A percentile compares a stretch with the other conserved stretches of the same genome.
Conservation (phyloP, 306 rosid genomes). For the Fragaria nilgerrensis region DNA sequence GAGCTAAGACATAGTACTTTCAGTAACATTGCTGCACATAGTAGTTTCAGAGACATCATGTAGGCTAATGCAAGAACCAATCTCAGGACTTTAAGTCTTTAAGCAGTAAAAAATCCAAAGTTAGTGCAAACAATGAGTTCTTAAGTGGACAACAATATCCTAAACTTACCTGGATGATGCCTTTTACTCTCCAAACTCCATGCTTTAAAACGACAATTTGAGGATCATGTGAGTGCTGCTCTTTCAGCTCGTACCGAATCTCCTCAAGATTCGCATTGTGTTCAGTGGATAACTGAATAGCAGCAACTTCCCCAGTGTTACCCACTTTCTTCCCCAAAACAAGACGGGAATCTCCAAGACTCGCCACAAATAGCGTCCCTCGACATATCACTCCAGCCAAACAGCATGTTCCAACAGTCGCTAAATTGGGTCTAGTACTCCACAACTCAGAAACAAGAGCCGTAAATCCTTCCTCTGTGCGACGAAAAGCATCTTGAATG, state of each 20-base stretch:
- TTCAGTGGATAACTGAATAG: conserved; percentile 77
- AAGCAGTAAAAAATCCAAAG: neutral
- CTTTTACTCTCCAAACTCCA: conserved; percentile 97
- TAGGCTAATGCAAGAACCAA: neutral
- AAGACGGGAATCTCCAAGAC: conserved; percentile 81
- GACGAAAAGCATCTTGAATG: conserved; percentile 54
- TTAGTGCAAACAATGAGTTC: neutral
- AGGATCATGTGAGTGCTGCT: conserved; percentile 75
- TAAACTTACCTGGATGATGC: conserved; percentile 78
- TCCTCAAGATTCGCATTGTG: conserved; percentile 82
- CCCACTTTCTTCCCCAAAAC: conserved; percentile 89
- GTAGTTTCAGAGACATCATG: neutral
- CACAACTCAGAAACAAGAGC: conserved; percentile 60
- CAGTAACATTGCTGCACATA: neutral
- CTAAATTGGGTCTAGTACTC: conserved; percentile 58
- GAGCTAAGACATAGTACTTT: neutral
- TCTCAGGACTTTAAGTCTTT: neutral
- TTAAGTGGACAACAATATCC: neutral
- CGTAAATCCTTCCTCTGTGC: conserved; percentile 78
- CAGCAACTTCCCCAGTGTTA: conserved; percentile 74
- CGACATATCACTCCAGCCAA: conserved; percentile 77
- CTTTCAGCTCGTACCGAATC: conserved; percentile 67
- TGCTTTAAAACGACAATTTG: conserved; percentile 75
- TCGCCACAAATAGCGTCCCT: conserved; percentile 75
- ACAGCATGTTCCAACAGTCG: conserved; percentile 83